Evolutionary conservation across 2,329 filamentous ascomycete species (phyloP), one percentile per base, ranked within the genome.

Genomic region (Penicillium glabrum): DNA sequence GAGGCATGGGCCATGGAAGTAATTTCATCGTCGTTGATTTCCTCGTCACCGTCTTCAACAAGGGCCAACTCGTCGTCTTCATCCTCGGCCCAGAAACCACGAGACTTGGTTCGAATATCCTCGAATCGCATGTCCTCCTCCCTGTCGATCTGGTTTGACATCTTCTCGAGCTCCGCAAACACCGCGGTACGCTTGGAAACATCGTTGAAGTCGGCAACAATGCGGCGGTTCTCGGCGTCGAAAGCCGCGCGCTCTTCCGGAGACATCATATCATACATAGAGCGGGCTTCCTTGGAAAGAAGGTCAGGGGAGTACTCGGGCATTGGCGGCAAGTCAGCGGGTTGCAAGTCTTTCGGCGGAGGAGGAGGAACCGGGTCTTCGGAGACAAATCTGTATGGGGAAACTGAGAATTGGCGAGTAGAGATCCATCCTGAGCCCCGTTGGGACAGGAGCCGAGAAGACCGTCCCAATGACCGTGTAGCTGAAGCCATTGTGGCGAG

Each of bases 1-100:
- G 98, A 92, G 52, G 83, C 87, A 75, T 99, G 93, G 1, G 87
- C 95, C 73, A 91, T 82, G 51, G 86, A 86, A 57, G 89, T 89
- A 58, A 99, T 89, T 72, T 96, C 92, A 69, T 96, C 89, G 62
- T 91, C 89, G 61, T 89, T 83, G 58, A 74, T 73, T 9, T 81
- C 79, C 29, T 82, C 80, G 54, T 87, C 83, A 1, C 78, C 75
- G 62, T 85, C 80, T 59, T 85, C 80, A 31, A 78, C 76, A 46
- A 68, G 56, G 27, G 68, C 69, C 55, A 78, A 71, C 46, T 80
- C 77, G 52, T 80, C 78, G 6, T 72, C 70, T 54, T 80, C 78
- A 8, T 76, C 77, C 46, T 77, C 74, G 1, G 73, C 72, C 76
- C 78, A 79, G 59, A 77, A 77, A 0, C 76, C 77, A n/a, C 60